phyloP scores from a whole-genome alignment of 257 asterid species.

The Capsicum rhomboideum region DNA sequence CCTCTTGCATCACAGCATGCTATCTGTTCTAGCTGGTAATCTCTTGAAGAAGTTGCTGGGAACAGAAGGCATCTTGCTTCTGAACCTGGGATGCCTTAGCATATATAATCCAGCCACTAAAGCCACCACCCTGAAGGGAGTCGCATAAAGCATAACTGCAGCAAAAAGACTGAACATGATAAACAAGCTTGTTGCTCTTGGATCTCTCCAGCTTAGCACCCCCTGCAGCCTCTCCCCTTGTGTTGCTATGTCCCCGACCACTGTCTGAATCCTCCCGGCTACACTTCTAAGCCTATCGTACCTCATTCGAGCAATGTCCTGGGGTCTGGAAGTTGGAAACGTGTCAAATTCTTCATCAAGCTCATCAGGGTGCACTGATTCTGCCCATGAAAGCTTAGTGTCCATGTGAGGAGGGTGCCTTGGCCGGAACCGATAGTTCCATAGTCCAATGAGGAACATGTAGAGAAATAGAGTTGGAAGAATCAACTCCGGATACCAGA shows the following conservation, averaged over 20 bases:
- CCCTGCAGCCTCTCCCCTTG: conserved; percentile 68
- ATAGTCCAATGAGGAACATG: conserved; percentile 50
- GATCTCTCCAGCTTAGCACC: conserved; percentile 72
- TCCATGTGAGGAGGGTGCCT: conserved; percentile 76
- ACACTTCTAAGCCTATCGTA: conserved; percentile 66
- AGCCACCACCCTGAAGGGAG: conserved; percentile 42
- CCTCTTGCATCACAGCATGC: conserved; percentile 43
- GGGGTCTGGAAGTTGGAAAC: conserved; percentile 41
- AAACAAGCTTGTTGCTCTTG: conserved; percentile 64
- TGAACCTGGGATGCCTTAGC: conserved; percentile 64
- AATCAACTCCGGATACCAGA: conserved; percentile 62
- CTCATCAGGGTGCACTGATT: conserved; percentile 55
- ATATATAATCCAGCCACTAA: conserved; percentile 43
- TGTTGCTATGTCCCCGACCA: conserved; percentile 66
- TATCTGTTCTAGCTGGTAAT: conserved; percentile 51
- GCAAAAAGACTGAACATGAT: conserved; percentile 48
- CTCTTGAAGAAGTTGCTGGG: conserved; percentile 74
- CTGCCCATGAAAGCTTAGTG: conserved; percentile 61
- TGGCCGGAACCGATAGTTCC: conserved; percentile 59
- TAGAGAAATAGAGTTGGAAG: conserved; percentile 58
- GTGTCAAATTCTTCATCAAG: conserved; percentile 77
- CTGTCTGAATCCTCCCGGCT: conserved; percentile 73
- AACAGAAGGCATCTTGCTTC: conserved; percentile 58
- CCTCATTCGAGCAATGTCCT: conserved; percentile 50
- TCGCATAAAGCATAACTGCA: conserved; percentile 44